These are phyloP conservation scores for Vanrija sp. DNA, from an alignment of 1,284 basidiomycete species.

Conservation along the genomic window DNA sequence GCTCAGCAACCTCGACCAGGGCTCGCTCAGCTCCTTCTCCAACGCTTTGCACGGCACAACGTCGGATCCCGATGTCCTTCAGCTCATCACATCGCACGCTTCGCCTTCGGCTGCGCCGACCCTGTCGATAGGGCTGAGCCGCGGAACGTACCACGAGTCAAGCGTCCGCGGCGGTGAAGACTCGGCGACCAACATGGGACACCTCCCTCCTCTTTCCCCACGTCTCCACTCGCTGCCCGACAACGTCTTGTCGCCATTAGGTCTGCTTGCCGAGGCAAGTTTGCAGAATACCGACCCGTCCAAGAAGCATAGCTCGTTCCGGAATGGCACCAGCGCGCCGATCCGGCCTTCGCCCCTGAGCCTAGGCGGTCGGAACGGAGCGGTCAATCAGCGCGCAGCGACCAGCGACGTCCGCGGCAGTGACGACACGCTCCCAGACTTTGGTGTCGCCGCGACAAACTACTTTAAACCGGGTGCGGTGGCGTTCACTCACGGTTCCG, in stretches of 20 bases:
- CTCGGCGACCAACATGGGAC: conserved; percentile 2
- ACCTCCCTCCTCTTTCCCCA: conserved; percentile 55
- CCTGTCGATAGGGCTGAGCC: conserved; percentile 29
- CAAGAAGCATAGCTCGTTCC: conserved; percentile 22
- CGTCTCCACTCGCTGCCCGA: conserved; percentile 86
- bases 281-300: conserved; percentile 65
- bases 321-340: conserved; percentile 19
- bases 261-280: conserved; percentile 84
- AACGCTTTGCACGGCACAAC: conserved; percentile 34
- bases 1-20: conserved; percentile 65
- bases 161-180: conserved; percentile 10
- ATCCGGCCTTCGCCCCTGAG: conserved; percentile 33
- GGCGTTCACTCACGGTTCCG: conserved; percentile 1
- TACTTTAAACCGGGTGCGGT: conserved; percentile 85
- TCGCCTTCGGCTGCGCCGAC: conserved; percentile 33
- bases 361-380: conserved; percentile 21
- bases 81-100: conserved; percentile 70
- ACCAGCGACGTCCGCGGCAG: conserved; percentile 37
- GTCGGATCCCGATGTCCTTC: conserved; percentile 62
- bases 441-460: conserved; percentile 71
- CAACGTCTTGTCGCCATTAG: conserved; percentile 83
- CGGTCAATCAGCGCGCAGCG: conserved; percentile 21
- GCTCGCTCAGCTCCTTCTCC: conserved; percentile 54
- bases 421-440: conserved; percentile 22
- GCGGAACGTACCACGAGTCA: conserved; percentile 19